Evolutionary conservation across 495 filamentous ascomycete genomes (phyloP), one percentile per base, ranked within the genome.

Genomic region (Talaromyces wortmannii): DNA sequence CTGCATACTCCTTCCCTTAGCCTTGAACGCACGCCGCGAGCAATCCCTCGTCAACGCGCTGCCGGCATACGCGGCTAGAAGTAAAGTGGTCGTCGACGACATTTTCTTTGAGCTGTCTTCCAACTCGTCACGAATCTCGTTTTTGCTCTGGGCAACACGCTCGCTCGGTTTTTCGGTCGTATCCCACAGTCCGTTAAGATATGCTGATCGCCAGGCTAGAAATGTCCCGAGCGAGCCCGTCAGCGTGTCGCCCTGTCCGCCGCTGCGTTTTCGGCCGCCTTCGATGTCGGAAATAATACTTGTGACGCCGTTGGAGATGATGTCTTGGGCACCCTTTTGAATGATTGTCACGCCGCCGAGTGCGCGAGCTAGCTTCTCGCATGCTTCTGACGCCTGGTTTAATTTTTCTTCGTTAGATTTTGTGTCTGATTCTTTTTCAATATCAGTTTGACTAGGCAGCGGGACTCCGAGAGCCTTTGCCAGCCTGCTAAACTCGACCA

Each of bases 191-290:
- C 76, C 75, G 52, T 96, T 85, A 50, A 87, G 76, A 70, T 98
- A 98, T 23, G 90, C 89, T 61, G 84, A 84, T 55, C 92, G 71
- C 84, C 91, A 98, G 16, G 83, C 91, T 57, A 98, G 67, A 58
- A 98, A 77, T 12, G 94, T 97, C 2, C 84, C 94, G 59, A 98
- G 75, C 48, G 83, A 84, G 7, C 94, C 94, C 4, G 94, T 98
- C 60, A 98, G 73, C 8, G 94, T 98, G 73, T 98, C 94, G 8
- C 94, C 94, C 67, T 98, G 94, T 3, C 94, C 94, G 43, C 94
- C 95, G 52, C 87, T 92, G 54, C 94, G 77, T 81, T 98, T 98
- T 62, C 83, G 64, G 4, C 94, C 92, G 6, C 94, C 94, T 60
- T 80, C 67, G 18, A 87, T 64, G 61, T 95, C 90, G 44, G 84